A percentile compares a stretch with the other conserved stretches of the same genome.
These are phyloP conservation scores for Penicillium sumatraense DNA, from an alignment of 2,329 filamentous ascomycete species.

Conservation along the genomic window DNA sequence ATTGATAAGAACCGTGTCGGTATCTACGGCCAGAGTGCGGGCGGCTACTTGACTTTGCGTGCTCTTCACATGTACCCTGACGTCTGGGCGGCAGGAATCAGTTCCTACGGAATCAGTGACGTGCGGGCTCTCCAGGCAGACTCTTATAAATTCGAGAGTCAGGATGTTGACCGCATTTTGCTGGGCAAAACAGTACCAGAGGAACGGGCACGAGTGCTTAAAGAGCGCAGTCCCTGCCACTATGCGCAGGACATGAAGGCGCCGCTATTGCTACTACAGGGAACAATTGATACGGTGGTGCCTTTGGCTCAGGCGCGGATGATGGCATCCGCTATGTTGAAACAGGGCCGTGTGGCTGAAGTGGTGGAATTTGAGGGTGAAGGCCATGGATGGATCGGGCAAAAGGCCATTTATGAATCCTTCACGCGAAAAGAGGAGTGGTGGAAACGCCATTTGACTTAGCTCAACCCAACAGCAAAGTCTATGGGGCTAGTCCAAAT, in stretches of 20 bases:
- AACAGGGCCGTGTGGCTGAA: constrained; percentile 50
- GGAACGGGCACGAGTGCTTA: constrained; percentile 49
- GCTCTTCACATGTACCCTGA: constrained; percentile 52
- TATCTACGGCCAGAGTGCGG: constrained; percentile 57
- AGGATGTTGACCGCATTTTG: constrained; percentile 55
- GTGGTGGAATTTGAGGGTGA: constrained; percentile 56
- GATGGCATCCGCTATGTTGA: constrained; percentile 54
- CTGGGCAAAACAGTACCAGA: constrained; percentile 42
- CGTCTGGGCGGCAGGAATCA: constrained; percentile 56
- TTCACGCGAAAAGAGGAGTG: constrained; percentile 20
- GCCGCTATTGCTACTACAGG: constrained; percentile 62
- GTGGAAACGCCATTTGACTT: constrained; percentile 22
- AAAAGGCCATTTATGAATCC: constrained; percentile 25
- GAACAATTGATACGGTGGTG: constrained; percentile 61
- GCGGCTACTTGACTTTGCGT: constrained; percentile 60
- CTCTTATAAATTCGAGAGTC: constrained; percentile 62
- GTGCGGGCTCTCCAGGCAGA: constrained; percentile 51
- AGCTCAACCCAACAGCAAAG: no score
- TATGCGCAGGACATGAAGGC: constrained; percentile 54
- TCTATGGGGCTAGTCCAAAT: no score
- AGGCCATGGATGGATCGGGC: constrained; percentile 51
- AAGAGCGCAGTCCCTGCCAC: constrained; percentile 55
- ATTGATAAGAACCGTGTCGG: constrained; percentile 49
- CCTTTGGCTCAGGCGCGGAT: constrained; percentile 61
- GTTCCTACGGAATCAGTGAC: constrained; percentile 58